phyloP scores from a whole-genome alignment of 306 rosid genomes.

The Gastrolobium bilobum region DNA sequence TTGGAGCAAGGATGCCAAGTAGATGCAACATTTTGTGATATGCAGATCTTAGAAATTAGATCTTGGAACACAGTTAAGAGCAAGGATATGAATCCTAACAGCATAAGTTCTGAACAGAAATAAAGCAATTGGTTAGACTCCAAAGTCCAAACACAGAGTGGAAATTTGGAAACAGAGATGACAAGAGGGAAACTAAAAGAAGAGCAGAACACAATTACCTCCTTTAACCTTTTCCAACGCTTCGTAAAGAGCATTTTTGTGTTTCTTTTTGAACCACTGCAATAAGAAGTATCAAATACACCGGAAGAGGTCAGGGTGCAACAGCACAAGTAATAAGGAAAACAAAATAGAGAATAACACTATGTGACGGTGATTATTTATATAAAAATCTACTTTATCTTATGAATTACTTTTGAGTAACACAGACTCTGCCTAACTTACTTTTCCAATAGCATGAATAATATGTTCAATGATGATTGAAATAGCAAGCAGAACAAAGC shows the following conservation, averaged over 20 bases:
- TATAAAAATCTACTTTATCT: no score
- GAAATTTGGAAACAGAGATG: neutral
- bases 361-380: neutral
- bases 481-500: conserved; percentile 67
- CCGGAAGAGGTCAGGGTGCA: neutral
- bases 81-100: conserved; percentile 53
- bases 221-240: conserved; percentile 55
- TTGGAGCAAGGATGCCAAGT: conserved; percentile 53
- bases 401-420: no score
- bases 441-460: conserved; percentile 70
- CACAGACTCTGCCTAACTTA: conserved; percentile 1
- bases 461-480: conserved; percentile 72
- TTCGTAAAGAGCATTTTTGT: conserved; percentile 50
- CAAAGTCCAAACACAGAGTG: neutral
- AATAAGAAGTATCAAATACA: conserved; percentile 4
- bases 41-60: conserved; percentile 45
- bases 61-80: conserved; percentile 53
- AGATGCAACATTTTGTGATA: conserved; percentile 31
- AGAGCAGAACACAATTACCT: conserved; percentile 37
- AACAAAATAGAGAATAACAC: no score
- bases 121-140: neutral
- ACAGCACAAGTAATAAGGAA: neutral
- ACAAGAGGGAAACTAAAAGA: neutral
- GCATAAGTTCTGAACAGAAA: conserved; percentile 52
- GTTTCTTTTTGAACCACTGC: conserved; percentile 54